Conservation (phyloP, 768 basidiomycete species). For the Pisolithus marmoratus region DNA sequence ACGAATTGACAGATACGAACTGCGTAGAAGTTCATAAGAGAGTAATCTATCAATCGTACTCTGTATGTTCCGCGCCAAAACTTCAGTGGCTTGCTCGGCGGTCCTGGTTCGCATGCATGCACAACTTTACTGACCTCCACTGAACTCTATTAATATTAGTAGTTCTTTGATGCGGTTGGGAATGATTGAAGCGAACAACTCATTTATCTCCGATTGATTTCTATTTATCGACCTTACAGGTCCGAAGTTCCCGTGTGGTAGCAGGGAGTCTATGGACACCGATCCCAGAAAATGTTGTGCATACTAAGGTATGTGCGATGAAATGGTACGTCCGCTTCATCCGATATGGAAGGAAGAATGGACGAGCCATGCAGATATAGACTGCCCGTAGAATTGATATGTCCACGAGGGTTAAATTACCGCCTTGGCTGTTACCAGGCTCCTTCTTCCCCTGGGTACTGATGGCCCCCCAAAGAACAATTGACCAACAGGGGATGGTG, state of each 20-base stretch:
- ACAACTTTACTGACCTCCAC: not conserved
- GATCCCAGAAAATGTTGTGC: no score
- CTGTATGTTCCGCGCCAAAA: not conserved
- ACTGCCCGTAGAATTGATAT: not conserved
- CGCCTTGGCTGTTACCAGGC: not conserved
- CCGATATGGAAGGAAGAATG: no score
- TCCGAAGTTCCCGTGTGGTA: no score
- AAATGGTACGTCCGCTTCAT: no score
- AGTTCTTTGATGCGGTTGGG: not conserved
- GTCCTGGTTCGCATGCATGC: not conserved
- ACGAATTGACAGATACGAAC: not conserved
- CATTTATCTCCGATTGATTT: not conserved
- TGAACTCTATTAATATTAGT: constrained; percentile 1
- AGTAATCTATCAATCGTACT: not conserved
- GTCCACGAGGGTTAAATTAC: not conserved
- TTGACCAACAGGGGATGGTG: constrained; percentile 5
- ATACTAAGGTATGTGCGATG: no score
- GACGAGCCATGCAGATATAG: no score
- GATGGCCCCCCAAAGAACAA: constrained; percentile 7
- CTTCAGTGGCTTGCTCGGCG: not conserved
- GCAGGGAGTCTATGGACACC: no score
- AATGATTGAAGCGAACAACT: not conserved
- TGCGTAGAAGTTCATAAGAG: not conserved
- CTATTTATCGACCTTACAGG: not conserved
- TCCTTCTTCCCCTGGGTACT: not conserved